phyloP scores from a whole-genome alignment of 1,139 yeast species.

The Pichia sp. region DNA sequence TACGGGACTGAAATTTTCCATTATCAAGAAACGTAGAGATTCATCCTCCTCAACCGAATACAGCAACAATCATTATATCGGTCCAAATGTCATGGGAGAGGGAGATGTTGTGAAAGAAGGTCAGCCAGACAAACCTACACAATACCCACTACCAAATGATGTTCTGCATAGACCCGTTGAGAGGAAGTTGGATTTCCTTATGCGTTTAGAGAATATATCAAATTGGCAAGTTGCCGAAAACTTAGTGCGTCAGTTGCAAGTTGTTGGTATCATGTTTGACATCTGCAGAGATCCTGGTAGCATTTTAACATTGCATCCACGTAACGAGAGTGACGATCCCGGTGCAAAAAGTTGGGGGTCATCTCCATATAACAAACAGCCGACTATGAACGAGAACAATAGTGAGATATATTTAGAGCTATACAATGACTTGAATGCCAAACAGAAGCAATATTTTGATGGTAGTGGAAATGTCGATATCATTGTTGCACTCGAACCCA shows the following conservation, averaged over 20 bases:
- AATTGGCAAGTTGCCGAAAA: slow-evolving; percentile 52
- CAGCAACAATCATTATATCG: not conserved
- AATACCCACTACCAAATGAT: too few relatives aligned
- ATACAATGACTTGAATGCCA: slow-evolving; percentile 5
- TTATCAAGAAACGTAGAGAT: not conserved
- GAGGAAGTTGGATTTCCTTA: slow-evolving; percentile 27
- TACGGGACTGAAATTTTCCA: not conserved
- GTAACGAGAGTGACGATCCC: not conserved
- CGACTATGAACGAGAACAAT: slow-evolving; percentile 14
- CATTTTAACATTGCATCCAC: slow-evolving; percentile 27
- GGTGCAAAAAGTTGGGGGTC: not conserved
- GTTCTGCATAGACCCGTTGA: slow-evolving; percentile 1
- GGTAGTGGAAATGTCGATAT: slow-evolving; percentile 27
- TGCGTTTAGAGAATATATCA: slow-evolving; percentile 33
- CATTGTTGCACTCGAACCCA: slow-evolving; percentile 54
- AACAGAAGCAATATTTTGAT: slow-evolving; percentile 16
- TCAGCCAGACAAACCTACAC: too few relatives aligned
- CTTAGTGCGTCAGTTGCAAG: slow-evolving; percentile 48
- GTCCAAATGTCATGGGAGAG: not conserved
- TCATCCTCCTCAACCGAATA: not conserved
- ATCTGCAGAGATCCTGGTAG: slow-evolving; percentile 40
- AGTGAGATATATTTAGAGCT: slow-evolving; percentile 34
- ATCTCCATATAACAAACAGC: too few relatives aligned
- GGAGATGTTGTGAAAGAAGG: not conserved
- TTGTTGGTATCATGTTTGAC: slow-evolving; percentile 55